These are phyloP conservation scores for Solanum chilense DNA, from an alignment of 257 asterid genomes.

Conservation along the genomic window DNA sequence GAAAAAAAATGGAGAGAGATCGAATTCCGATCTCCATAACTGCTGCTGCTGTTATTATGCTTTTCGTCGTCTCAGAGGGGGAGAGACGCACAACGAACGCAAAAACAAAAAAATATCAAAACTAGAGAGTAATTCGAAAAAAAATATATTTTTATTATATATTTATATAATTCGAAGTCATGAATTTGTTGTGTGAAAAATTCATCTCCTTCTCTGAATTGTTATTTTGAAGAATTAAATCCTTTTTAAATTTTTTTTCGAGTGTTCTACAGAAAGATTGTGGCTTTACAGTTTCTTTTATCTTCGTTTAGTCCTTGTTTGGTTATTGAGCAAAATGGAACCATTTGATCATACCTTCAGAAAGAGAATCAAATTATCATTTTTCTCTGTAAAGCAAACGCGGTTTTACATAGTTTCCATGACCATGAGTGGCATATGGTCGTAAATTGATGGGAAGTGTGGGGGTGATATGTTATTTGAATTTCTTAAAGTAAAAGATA, in stretches of 20 bases:
- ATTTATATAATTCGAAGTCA: not conserved
- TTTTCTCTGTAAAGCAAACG: not conserved
- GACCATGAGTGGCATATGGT: not conserved
- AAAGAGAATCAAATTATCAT: not conserved
- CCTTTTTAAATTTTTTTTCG: not conserved
- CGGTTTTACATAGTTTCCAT: not conserved
- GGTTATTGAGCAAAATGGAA: not conserved
- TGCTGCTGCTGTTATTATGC: not conserved
- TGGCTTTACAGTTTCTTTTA: not conserved
- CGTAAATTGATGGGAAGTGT: not conserved
- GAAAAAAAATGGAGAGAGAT: not conserved
- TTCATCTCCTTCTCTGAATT: not conserved
- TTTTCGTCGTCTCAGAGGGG: not conserved
- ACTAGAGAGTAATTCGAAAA: not conserved
- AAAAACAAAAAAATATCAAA: not conserved
- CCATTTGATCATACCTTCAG: not conserved
- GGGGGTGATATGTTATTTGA: not conserved
- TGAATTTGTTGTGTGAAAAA: not conserved
- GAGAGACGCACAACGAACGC: not conserved
- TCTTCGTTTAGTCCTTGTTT: not conserved
- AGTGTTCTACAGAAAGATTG: not conserved
- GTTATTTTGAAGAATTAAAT: not conserved
- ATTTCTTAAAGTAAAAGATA: not conserved
- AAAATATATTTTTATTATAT: not conserved
- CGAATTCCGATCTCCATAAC: not conserved